phyloP scores from a whole-genome alignment of 139 green algal genomes.

The Chlamydomonas asymmetrica region DNA sequence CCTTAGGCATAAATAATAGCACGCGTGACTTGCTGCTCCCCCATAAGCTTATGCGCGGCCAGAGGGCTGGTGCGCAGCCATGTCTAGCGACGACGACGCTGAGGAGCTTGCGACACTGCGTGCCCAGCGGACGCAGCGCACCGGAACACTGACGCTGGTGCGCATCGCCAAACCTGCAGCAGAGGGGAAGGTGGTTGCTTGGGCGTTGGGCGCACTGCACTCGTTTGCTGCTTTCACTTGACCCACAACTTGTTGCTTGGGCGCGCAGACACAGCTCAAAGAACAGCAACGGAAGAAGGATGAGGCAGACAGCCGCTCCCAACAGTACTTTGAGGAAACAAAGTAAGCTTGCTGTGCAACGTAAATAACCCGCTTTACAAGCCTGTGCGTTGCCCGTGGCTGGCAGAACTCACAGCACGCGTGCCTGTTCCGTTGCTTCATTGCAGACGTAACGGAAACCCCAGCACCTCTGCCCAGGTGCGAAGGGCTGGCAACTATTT shows the following conservation, averaged over 20 bases:
- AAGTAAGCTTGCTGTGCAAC: background rate
- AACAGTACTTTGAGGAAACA: slow-evolving; percentile 7
- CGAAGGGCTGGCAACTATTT: background rate
- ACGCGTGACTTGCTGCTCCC: too few species aligned
- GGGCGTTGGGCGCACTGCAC: background rate
- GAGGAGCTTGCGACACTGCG: slow-evolving; percentile 66
- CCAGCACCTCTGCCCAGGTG: background rate
- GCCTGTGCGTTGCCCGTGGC: background rate
- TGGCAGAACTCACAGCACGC: background rate
- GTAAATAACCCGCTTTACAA: background rate
- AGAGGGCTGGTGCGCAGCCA: too few species aligned
- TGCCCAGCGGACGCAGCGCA: slow-evolving; percentile 37
- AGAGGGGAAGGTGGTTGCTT: background rate
- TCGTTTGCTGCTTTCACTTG: background rate
- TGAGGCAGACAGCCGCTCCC: background rate
- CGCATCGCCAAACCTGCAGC: background rate
- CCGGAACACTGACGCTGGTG: slow-evolving; percentile 45
- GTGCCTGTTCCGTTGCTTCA: too few species aligned
- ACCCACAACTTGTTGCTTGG: background rate
- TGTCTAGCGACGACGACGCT: slow-evolving; percentile 56
- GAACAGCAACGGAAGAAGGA: slow-evolving; percentile 26
- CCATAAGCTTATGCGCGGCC: too few species aligned
- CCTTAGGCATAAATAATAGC: too few species aligned
- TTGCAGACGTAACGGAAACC: background rate
- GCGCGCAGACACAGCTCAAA: slow-evolving; percentile 39